Evolutionary conservation across 2,329 filamentous ascomycete species (phyloP).

Genomic region (Xylaria digitata): DNA sequence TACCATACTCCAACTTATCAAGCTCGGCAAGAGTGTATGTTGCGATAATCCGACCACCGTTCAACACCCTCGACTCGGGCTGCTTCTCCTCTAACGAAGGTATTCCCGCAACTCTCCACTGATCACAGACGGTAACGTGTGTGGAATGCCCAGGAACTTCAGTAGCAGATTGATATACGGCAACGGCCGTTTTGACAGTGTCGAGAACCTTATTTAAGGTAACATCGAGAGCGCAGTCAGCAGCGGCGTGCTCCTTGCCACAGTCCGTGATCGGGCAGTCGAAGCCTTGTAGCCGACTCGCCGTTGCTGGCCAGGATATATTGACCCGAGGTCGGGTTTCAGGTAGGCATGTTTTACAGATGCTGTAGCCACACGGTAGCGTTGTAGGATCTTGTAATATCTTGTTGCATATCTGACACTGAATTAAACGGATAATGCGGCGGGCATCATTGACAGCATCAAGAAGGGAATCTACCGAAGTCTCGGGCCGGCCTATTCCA

Average conservation of each 20-base stretch:
- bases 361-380: constrained; percentile 81
- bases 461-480: constrained; percentile 49
- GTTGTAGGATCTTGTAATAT: constrained; percentile 77
- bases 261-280: constrained; percentile 78
- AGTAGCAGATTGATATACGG: constrained; percentile 51
- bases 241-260: constrained; percentile 75
- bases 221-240: constrained; percentile 82
- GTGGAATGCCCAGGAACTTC: constrained; percentile 55
- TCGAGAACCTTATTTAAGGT: constrained; percentile 78
- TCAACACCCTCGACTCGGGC: constrained; percentile 53
- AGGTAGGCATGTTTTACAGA: constrained; percentile 82
- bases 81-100: constrained; percentile 54
- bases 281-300: constrained; percentile 75
- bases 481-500: constrained; percentile 38
- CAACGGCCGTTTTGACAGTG: constrained; percentile 66
- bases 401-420: constrained; percentile 79
- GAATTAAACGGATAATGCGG: constrained; percentile 76
- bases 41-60: constrained; percentile 71
- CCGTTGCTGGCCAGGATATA: constrained; percentile 80
- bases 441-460: constrained; percentile 67
- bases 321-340: constrained; percentile 70
- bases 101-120: constrained; percentile 56
- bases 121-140: constrained; percentile 53
- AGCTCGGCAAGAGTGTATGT: constrained; percentile 71
- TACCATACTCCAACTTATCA: constrained; percentile 51